Percentiles rank a stretch among this genome's conserved stretches.
These are phyloP conservation scores for Trypanosomatidae sp. DNA, from an alignment of 208 protist genomes.

Conservation along the genomic window DNA sequence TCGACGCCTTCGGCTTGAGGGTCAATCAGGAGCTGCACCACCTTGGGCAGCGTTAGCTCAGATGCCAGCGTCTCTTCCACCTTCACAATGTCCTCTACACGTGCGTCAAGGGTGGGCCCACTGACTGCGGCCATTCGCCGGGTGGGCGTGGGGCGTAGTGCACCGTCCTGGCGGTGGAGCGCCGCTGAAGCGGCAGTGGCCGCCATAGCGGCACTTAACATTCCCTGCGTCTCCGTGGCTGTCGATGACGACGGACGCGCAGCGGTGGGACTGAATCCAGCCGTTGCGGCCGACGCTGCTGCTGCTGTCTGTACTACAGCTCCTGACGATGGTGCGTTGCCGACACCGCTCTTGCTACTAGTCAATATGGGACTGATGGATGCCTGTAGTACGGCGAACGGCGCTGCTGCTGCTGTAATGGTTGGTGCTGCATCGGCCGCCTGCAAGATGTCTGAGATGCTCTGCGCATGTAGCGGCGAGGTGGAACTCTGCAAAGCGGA, in stretches of 20 bases:
- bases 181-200: conserved; percentile 2
- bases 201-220: neutral
- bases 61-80: conserved; percentile 47
- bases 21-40: conserved; percentile 82
- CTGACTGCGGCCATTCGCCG: conserved; percentile 32
- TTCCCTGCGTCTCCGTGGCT: neutral
- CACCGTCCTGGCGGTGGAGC: conserved; percentile 14
- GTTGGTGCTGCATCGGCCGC: neutral
- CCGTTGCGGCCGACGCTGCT: neutral
- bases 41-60: conserved; percentile 55
- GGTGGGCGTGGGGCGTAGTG: conserved; percentile 22
- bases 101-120: conserved; percentile 57
- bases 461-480: conserved; percentile 13
- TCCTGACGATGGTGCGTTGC: neutral
- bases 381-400: neutral
- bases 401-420: neutral
- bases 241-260: neutral
- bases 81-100: conserved; percentile 70
- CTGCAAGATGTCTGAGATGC: conserved; percentile 17
- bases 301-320: neutral
- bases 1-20: conserved; percentile 64
- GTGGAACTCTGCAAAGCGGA: neutral
- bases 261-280: neutral
- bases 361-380: neutral
- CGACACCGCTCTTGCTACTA: conserved; percentile 7